Base-by-base conservation (phyloP, 2,329 filamentous ascomycete species). In the Diaporthe sp. region DNA sequence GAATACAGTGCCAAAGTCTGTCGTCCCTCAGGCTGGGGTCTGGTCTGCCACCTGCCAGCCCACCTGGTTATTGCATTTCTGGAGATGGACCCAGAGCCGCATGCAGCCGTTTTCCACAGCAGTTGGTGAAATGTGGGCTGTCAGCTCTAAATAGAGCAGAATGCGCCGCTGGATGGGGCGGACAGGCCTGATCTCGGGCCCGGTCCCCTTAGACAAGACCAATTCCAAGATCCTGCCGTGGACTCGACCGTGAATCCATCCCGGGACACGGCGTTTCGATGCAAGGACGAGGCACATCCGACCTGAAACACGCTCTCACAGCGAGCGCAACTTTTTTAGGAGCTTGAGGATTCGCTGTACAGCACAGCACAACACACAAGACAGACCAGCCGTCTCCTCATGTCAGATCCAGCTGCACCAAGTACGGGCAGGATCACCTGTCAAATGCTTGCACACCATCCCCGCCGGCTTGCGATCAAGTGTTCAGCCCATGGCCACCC, bases 131-230 rank as follows among this genome's bases (percentile, higher is more conserved):
- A 57, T 72, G 73, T 65, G 74, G 59, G 69, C 59, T 73, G 74
- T 75, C 70, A 75, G 74, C 59, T 73, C 74, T 75, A 73, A 73
- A 73, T 55, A 67, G 49, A 69, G 65, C 49, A 55, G 65, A 39
- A 31, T 28, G 74, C 49, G 74, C 46, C 51, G 67, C 53, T 53
- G 46, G 73, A 37, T 65, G 44, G 61, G 34, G 49, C 62, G 46
- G 31, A 22, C 65, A 13, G 65, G 65, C 49, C 46, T 55, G 65
- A 49, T 15, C 4, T 42, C 65, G 42, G 62, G 62, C 49, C 65
- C 37, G 65, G 65, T 25, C 65, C 10, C 46, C 49, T 55, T 8
- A 28, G 34, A 68, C 46, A 68, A 42, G 65, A 68, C 65, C 65
- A 28, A 68, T 53, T 53, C 44, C 62, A 28, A 22, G 62, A 68